Percentiles rank a stretch among this genome's conserved stretches.
phyloP scores from a whole-genome alignment of 2,329 filamentous ascomycete genomes.

The Stagonosporopsis chrysanthemi region DNA sequence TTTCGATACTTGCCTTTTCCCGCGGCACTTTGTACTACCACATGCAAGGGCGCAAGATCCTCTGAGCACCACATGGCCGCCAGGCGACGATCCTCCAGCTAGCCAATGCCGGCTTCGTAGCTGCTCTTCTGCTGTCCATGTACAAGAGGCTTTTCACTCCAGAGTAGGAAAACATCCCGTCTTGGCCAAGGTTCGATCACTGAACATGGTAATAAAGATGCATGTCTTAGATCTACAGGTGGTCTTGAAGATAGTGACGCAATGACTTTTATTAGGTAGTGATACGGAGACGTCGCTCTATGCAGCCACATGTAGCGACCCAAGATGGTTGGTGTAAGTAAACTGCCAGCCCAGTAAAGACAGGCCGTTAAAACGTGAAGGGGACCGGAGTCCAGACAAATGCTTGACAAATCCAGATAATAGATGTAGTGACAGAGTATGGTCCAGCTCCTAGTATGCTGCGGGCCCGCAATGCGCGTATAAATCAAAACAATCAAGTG shows the following conservation, averaged over 20 bases:
- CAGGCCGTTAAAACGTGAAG: constrained; percentile 26
- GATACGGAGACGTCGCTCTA: constrained; percentile 14
- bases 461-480: constrained; percentile 36
- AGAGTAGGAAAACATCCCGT: not conserved
- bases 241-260: not conserved
- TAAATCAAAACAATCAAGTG: constrained; percentile 26
- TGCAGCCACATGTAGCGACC: constrained; percentile 16
- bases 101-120: not conserved
- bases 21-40: constrained; percentile 2
- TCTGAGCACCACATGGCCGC: constrained; percentile 10
- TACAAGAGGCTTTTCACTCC: not conserved
- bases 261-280: constrained; percentile 32
- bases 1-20: not conserved
- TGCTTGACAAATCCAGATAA: constrained; percentile 29
- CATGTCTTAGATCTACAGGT: not conserved
- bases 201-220: not conserved
- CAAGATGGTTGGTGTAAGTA: constrained; percentile 20
- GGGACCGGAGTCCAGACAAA: constrained; percentile 29
- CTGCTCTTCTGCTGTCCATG: not conserved
- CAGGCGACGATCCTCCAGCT: not conserved
- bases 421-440: constrained; percentile 45
- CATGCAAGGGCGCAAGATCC: constrained; percentile 14
- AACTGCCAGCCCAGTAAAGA: constrained; percentile 12
- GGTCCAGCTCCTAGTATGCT: constrained; percentile 33
- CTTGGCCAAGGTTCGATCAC: not conserved